Evolutionary conservation across 352 stramenopile species (phyloP).

Genomic region (Phytophthora idaei): DNA sequence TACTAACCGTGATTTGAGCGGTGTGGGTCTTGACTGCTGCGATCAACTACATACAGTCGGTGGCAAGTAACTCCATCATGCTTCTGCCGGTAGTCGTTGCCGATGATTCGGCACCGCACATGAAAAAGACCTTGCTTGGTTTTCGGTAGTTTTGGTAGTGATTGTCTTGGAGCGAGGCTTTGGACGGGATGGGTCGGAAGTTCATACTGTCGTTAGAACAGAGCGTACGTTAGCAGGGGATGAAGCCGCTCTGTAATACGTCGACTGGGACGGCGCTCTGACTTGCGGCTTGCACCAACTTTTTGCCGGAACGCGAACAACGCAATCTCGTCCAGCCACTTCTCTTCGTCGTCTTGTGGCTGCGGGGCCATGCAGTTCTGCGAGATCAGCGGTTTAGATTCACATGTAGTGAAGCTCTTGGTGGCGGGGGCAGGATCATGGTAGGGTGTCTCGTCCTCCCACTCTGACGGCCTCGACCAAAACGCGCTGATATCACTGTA

Average conservation of each 20-base stretch:
- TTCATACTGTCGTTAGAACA: slow-evolving; percentile 11
- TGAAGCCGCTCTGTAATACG: slow-evolving; percentile 7
- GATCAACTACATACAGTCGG: neutral
- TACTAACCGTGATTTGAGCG: neutral
- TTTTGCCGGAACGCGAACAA: slow-evolving; percentile 27
- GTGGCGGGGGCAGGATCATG: neutral
- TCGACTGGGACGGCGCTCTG: slow-evolving; percentile 7
- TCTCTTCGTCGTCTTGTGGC: slow-evolving; percentile 21
- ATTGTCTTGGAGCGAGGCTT: neutral
- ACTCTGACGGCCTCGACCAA: slow-evolving; percentile 30
- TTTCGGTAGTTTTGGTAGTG: neutral
- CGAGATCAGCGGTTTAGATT: neutral
- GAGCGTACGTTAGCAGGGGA: slow-evolving; percentile 2
- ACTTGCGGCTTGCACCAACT: slow-evolving; percentile 8
- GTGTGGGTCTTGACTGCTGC: slow-evolving; percentile 4
- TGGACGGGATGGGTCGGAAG: neutral
- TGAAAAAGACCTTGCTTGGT: neutral
- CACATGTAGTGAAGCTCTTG: neutral
- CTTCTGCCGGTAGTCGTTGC: no score
- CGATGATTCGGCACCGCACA: neutral
- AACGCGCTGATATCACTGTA: slow-evolving; percentile 39
- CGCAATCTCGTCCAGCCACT: slow-evolving; percentile 32
- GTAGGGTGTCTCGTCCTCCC: slow-evolving; percentile 16
- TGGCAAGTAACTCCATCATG: neutral
- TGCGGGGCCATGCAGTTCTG: slow-evolving; percentile 1